phyloP scores from a whole-genome alignment of 2,329 filamentous ascomycete genomes.

The Ophiostoma fasciatum region DNA sequence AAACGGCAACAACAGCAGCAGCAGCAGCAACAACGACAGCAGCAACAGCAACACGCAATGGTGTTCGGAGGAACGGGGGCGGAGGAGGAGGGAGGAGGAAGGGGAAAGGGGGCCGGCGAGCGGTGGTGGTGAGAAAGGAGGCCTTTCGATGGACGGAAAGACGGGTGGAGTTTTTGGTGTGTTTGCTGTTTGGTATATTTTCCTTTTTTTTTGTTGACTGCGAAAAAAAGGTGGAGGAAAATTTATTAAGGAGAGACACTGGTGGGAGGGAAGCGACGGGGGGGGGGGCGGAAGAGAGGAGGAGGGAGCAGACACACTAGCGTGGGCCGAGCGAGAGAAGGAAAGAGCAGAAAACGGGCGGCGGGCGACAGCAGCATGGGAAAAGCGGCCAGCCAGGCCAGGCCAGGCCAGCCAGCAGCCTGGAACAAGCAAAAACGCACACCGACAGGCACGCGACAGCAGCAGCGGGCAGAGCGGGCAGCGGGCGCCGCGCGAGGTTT shows the following conservation, averaged over 20 bases:
- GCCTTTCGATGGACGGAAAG: too few relatives aligned
- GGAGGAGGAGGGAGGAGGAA: too few relatives aligned
- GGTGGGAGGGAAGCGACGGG: neutral
- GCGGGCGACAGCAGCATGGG: too few relatives aligned
- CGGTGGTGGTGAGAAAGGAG: constrained; percentile 2
- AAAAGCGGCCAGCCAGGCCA: too few relatives aligned
- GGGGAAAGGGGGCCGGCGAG: constrained; percentile 3
- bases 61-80: neutral
- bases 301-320: neutral
- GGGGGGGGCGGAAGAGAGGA: neutral
- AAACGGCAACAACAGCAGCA: neutral
- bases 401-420: too few relatives aligned
- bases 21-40: neutral
- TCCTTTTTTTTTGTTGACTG: constrained; percentile 3
- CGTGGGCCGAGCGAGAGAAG: neutral
- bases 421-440: too few relatives aligned
- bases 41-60: neutral
- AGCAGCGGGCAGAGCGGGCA: too few relatives aligned
- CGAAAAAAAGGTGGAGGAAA: constrained; percentile 6
- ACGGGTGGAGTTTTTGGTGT: constrained; percentile 3
- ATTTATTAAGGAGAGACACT: neutral
- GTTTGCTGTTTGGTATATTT: neutral
- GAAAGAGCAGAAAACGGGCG: constrained; percentile 2
- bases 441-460: too few relatives aligned
- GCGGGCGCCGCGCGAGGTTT: too few relatives aligned